phyloP scores from a whole-genome alignment of 1,284 basidiomycete genomes.

The Entoloma clypeatum region DNA sequence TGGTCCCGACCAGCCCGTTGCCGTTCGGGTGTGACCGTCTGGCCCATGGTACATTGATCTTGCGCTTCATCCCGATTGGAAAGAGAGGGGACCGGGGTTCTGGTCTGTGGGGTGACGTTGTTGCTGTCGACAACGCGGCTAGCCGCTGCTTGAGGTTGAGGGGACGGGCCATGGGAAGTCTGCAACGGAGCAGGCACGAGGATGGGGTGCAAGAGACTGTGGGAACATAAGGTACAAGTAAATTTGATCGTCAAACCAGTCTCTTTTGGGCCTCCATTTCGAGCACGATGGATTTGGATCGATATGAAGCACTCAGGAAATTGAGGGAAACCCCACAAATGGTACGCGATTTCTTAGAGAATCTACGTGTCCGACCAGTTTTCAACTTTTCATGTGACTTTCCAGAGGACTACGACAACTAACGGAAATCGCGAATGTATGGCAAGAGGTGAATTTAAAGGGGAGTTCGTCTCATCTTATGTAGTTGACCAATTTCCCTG shows the following conservation, averaged over 20 bases:
- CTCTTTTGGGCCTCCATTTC: too few relatives aligned
- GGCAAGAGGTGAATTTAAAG: conserved; percentile 22
- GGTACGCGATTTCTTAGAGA: background rate
- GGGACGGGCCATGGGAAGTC: conserved; percentile 15
- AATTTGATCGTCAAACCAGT: too few relatives aligned
- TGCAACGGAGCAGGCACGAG: too few relatives aligned
- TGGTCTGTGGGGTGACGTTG: conserved; percentile 34
- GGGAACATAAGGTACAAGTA: too few relatives aligned
- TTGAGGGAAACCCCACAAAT: conserved; percentile 6
- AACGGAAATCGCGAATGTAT: conserved; percentile 23
- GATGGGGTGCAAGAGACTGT: too few relatives aligned
- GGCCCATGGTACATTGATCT: conserved; percentile 37
- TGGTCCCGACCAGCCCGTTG: conserved; percentile 7
- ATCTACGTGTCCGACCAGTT: background rate
- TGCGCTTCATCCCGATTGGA: conserved; percentile 29
- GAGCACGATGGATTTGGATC: background rate
- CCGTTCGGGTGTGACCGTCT: conserved; percentile 26
- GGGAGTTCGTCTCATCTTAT: background rate
- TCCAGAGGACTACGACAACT: conserved; percentile 22
- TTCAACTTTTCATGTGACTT: conserved; percentile 11
- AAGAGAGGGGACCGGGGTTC: conserved; percentile 23
- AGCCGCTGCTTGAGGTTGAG: conserved; percentile 56
- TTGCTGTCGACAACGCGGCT: conserved; percentile 49
- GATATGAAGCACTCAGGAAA: background rate
- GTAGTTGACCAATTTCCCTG: background rate